A percentile compares a stretch with the other conserved stretches of the same genome.
These are phyloP conservation scores for Pulveroboletus ravenelii DNA, from an alignment of 768 basidiomycete species.

Conservation along the genomic window DNA sequence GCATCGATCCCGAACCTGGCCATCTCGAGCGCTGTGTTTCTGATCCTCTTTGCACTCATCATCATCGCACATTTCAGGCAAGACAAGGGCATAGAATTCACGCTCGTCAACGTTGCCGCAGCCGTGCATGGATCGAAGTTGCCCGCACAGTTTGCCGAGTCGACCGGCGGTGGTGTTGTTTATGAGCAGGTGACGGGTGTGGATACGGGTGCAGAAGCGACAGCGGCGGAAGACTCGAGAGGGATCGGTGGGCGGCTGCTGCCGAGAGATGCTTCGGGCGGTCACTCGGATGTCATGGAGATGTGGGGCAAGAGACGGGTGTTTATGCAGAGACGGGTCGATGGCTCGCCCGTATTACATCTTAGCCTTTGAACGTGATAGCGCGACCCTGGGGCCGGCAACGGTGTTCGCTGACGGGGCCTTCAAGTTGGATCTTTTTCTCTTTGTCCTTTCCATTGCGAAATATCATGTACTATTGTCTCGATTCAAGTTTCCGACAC, in stretches of 20 bases:
- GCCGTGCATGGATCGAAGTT: slow-evolving; percentile 25
- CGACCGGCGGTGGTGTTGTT: not conserved
- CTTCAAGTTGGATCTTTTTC: too few species aligned
- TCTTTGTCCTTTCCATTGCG: too few species aligned
- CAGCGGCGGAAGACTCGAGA: not conserved
- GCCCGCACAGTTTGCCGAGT: slow-evolving; percentile 12
- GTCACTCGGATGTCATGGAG: slow-evolving; percentile 1
- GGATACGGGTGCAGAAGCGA: not conserved
- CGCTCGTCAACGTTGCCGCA: slow-evolving; percentile 19
- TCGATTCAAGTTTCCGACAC: too few species aligned
- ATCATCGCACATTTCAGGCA: slow-evolving; percentile 21
- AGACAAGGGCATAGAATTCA: slow-evolving; percentile 21
- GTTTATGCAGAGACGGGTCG: slow-evolving; percentile 13
- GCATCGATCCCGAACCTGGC: slow-evolving; percentile 27
- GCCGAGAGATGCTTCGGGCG: not conserved
- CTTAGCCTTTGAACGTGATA: not conserved
- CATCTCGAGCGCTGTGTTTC: slow-evolving; percentile 21
- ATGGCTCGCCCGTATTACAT: slow-evolving; percentile 19
- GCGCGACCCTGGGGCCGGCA: too few species aligned
- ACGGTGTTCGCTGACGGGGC: too few species aligned
- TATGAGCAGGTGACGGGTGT: too few species aligned
- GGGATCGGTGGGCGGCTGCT: not conserved
- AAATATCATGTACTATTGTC: too few species aligned
- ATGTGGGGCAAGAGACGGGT: slow-evolving; percentile 7
- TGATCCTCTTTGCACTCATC: slow-evolving; percentile 17